A percentile compares a stretch with the other conserved stretches of the same genome.
phyloP scores from a whole-genome alignment of 2,329 filamentous ascomycete genomes.

The Colletotrichum lupini region DNA sequence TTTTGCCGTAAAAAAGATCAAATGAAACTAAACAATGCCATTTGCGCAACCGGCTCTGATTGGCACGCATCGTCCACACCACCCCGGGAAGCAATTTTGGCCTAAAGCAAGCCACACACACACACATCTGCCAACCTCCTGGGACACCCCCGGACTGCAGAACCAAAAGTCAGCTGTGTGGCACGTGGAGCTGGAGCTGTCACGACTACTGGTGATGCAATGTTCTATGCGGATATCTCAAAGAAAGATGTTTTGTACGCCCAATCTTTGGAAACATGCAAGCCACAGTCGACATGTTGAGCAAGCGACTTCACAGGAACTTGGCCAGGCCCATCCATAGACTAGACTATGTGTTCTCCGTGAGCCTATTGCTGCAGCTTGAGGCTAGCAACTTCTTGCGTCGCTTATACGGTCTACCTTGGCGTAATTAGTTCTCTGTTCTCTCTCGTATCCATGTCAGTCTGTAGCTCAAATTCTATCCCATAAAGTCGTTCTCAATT shows the following conservation, averaged over 20 bases:
- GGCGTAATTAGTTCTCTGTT: not conserved
- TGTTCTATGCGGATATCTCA: not conserved
- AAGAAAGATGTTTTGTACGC: not conserved
- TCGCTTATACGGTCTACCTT: not conserved
- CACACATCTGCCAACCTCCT: not conserved
- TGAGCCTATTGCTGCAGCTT: not conserved
- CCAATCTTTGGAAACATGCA: not conserved
- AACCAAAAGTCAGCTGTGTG: not conserved
- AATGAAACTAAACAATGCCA: not conserved
- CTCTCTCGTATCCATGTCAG: not conserved
- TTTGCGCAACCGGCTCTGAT: not conserved
- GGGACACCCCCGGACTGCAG: not conserved
- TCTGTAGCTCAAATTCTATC: not conserved
- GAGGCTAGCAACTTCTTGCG: not conserved
- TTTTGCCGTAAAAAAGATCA: not conserved
- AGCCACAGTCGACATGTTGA: not conserved
- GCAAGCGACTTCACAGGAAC: not conserved
- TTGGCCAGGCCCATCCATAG: not conserved
- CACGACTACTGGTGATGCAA: no score
- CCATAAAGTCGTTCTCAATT: not conserved
- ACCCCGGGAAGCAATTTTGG: not conserved
- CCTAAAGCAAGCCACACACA: not conserved
- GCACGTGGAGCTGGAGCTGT: not conserved
- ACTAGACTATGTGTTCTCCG: not conserved
- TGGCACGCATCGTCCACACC: constrained; percentile 5